Evolutionary conservation across 345 rosid genomes (phyloP), one percentile per base, ranked within the genome.

Genomic region (Mallotus nudiflorus): DNA sequence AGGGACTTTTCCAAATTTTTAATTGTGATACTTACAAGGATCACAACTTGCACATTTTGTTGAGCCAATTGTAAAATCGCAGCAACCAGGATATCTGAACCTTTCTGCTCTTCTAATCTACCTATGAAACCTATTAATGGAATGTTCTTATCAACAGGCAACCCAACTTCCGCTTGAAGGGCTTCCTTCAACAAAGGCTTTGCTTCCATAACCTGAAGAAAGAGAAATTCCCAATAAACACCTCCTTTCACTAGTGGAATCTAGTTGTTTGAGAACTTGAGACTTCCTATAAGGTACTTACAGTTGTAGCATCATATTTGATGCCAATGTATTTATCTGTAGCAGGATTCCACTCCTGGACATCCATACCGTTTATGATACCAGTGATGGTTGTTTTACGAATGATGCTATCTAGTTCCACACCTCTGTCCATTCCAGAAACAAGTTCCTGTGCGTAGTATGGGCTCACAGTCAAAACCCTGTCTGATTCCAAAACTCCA

Each of bases 51-150:
- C 77, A 87, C 89, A 72, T 90, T 73, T 16, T 84, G 75, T 45
- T 77, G 79, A 44, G 79, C 81, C 78, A 90, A 84, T 75, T 81
- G 66, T 13, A 92, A 85, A 73, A 90, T 83, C 29, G 97, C 93
- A 70, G 75, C 90, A 9, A 79, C 93, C 31, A 95, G 78, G 78
- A 90, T 90, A 68, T 95, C 99, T 35, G 99, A 95, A 53, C 99
- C 99, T 75, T 95, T 92, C 78, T 92, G 99, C 80, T 95, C 99
- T 72, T 95, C 99, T 39, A 92, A 75, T 81, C 99, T 85, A 72
- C 97, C 99, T 68, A 95, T 95, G 85, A 95, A 95, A 44, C 97
- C 99, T 11, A 95, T 84, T 68, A 95, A 61, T 13, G 99, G 99
- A 62, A 90, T 81, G 64, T 88, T 82, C 58, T 80, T 92, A 76